Conservation (phyloP, 2,329 filamentous ascomycete genomes). For the Pseudogymnoascus sp. region DNA sequence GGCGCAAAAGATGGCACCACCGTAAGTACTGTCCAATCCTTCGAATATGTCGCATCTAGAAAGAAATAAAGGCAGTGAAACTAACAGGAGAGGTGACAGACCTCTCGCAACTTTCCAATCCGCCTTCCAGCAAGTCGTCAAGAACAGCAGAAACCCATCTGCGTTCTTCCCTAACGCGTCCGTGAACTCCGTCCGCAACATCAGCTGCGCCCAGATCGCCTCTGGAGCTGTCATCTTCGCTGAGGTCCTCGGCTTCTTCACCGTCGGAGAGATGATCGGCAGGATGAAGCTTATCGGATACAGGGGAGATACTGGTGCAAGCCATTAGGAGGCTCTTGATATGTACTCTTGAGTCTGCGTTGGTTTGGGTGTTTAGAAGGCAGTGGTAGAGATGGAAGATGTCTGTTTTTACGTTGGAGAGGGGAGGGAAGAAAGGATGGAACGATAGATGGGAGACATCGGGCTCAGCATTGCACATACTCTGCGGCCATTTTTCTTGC, state of each 20-base stretch:
- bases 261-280: constrained; percentile 93
- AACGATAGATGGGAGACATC: constrained; percentile 10
- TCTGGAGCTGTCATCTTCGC: constrained; percentile 72
- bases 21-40: constrained; percentile 57
- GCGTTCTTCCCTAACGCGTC: constrained; percentile 46
- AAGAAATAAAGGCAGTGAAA: neutral
- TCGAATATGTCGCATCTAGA: neutral
- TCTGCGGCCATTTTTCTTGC: constrained; percentile 10
- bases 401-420: constrained; percentile 1
- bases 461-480: constrained; percentile 12
- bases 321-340: constrained; percentile 41
- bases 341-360: neutral
- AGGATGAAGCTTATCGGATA: constrained; percentile 94
- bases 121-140: constrained; percentile 72
- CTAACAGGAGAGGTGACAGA: constrained; percentile 39
- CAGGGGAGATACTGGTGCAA: constrained; percentile 58
- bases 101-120: constrained; percentile 75
- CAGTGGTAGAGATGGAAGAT: neutral
- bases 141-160: constrained; percentile 63
- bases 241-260: constrained; percentile 94
- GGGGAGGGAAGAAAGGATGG: neutral
- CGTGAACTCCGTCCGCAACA: constrained; percentile 57
- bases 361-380: neutral
- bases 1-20: constrained; percentile 85
- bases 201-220: constrained; percentile 65